Conservation (phyloP, 1,284 basidiomycete genomes). For the Pulveroboletus sp. region DNA sequence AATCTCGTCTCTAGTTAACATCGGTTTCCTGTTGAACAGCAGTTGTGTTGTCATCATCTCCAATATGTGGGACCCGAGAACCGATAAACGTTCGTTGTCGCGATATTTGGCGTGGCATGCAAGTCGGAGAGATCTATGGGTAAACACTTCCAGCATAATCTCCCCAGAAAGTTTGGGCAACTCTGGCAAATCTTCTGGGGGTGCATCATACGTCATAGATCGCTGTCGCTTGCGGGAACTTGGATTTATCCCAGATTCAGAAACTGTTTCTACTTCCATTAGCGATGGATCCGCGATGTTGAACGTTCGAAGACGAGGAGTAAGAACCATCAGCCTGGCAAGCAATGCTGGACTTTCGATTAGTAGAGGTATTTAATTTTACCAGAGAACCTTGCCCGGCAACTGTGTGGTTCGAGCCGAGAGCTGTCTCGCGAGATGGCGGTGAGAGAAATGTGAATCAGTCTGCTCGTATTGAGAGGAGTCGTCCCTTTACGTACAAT, state of each 20-base stretch:
- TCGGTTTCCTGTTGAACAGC: slow-evolving; percentile 57
- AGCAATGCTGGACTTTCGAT: slow-evolving; percentile 14
- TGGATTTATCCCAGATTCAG: slow-evolving; percentile 29
- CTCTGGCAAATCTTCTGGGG: slow-evolving; percentile 38
- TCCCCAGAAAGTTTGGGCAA: slow-evolving; percentile 50
- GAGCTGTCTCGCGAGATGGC: slow-evolving; percentile 17
- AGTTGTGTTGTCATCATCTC: slow-evolving; percentile 50
- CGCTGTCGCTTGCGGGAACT: slow-evolving; percentile 37
- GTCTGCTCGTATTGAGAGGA: slow-evolving; percentile 23
- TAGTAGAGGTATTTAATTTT: slow-evolving; percentile 20
- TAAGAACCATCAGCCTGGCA: slow-evolving; percentile 36
- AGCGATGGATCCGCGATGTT: slow-evolving; percentile 37
- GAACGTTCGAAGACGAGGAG: slow-evolving; percentile 38
- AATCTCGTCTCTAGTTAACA: slow-evolving; percentile 50
- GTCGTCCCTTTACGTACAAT: slow-evolving; percentile 31
- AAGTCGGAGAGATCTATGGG: slow-evolving; percentile 62
- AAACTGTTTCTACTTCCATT: slow-evolving; percentile 36
- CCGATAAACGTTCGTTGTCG: slow-evolving; percentile 60
- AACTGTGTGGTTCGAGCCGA: slow-evolving; percentile 16
- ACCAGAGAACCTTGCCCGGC: slow-evolving; percentile 15
- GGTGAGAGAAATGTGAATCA: slow-evolving; percentile 28
- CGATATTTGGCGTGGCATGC: slow-evolving; percentile 46
- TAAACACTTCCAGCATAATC: slow-evolving; percentile 63
- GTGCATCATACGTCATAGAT: slow-evolving; percentile 33
- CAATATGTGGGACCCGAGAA: slow-evolving; percentile 54